Base-by-base conservation (phyloP, 2,329 filamentous ascomycete species). In the Teratosphaeria pseudoeucalypti region DNA sequence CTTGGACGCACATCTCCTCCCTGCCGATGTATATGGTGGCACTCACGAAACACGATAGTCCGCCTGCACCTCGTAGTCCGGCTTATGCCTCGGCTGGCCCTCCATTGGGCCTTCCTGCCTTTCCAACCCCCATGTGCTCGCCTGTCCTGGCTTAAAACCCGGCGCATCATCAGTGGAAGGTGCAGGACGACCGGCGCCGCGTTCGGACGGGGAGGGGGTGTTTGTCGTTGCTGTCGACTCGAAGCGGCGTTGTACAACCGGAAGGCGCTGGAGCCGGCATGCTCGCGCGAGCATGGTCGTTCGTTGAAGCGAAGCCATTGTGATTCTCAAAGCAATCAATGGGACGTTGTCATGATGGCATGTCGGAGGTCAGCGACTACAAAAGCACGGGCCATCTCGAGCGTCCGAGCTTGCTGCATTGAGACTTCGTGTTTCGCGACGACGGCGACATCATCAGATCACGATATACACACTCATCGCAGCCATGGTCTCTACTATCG, bases 21-120 rank as follows among this genome's bases (percentile, higher is more conserved):
- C 47, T 12, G 26, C 55, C 59, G 19, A 3, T 10, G 34, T 52
- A 47, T 62, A 49, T 39, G 54, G 39, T 37, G 43, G 63, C 56
- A 32, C 63, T 61, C 47, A 96, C 92, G 92, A 96, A 65, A 90
- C 95, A 64, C 89, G 89, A 77, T 91, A 92, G 76, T 97, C 92
- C 68, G 89, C 82, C 56, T 85, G 85, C 52, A 87, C 87, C 65
- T 82, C 82, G 74, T 95, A 96, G 73, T 96, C 87, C 62, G 90
- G 90, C 68, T 88, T 81, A 73, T 94, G 89, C 66, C 79, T 80
- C 65, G 80, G 73, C 70, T 79, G 76, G 62, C 77, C 79, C 68
- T 82, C 76, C 12, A 74, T 71, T 39, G 82, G 74, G 26, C 70
- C 73, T 64, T 84, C 76, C 65, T 80, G 72, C 61, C 76, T 77